These are phyloP conservation scores for Blastobotrys elegans DNA, from an alignment of 1,139 yeast genomes.

Conservation along the genomic window DNA sequence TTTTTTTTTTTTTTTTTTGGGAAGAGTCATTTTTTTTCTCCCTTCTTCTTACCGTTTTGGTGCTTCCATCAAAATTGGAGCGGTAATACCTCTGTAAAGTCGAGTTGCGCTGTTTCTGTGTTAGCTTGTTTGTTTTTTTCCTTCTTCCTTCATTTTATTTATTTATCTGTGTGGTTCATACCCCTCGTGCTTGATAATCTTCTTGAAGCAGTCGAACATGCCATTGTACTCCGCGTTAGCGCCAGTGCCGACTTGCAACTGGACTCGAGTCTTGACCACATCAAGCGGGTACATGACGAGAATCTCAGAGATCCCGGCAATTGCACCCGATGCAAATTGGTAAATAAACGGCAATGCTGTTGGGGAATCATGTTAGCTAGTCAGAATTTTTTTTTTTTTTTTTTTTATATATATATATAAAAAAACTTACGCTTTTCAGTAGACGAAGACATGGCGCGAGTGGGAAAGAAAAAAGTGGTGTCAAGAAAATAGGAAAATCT, in stretches of 20 bases:
- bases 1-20: neutral
- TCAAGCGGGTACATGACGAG: slow-evolving; percentile 97
- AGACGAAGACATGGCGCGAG: neutral
- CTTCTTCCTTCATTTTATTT: neutral
- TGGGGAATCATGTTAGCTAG: neutral
- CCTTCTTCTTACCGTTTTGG: slow-evolving; percentile 54
- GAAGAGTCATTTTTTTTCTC: neutral
- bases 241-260: slow-evolving; percentile 61
- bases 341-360: slow-evolving; percentile 70
- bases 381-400: neutral
- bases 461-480: slow-evolving; percentile 1
- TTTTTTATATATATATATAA: too few species aligned
- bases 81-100: slow-evolving; percentile 86
- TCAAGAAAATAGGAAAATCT: neutral
- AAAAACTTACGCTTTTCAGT: slow-evolving; percentile 24
- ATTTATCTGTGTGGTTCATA: too few species aligned
- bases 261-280: slow-evolving; percentile 97
- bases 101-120: slow-evolving; percentile 37
- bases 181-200: slow-evolving; percentile 85
- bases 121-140: neutral
- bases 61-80: slow-evolving; percentile 99
- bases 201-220: slow-evolving; percentile 74
- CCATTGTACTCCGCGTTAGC: slow-evolving; percentile 68
- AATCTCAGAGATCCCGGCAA: slow-evolving; percentile 97
- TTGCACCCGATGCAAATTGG: slow-evolving; percentile 92